Base-by-base conservation (phyloP, 805 yeast species). In the Kockiozyma suomiensis region DNA sequence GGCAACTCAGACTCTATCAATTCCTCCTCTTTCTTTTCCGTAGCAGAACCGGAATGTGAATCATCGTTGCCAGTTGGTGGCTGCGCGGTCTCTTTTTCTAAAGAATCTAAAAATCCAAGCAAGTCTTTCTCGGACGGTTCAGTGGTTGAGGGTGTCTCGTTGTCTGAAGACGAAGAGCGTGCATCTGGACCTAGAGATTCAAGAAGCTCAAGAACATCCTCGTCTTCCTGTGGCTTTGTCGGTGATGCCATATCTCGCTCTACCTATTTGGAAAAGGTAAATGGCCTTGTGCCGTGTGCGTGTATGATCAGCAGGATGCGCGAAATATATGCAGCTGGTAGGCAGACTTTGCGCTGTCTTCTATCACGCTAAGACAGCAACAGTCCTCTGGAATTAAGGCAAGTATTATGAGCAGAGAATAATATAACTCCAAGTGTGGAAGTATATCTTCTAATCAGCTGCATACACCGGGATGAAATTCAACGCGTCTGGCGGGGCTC, bases 101-200 rank as follows among this genome's bases (percentile, higher is more conserved):
- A 66, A 51, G 77, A 74, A 61, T 77, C 80, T 32, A 78, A 65
- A 51, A 78, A 76, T 6, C 77, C 80, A 58, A 76, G 70, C 32
- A 78, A 69, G 37, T 78, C 79, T n/a, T 76, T 76, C 50, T 76
- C 74, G 3, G 55, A 50, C 7, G 61, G 58, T 35, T 58, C 65
- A 12, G 57, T 15, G 5, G 57, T 40, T 5, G 41, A 33, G 2
- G 50, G 50, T n/a, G 55, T 33, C 30, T 43, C 58, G 23, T 37
- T 41, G 26, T 32, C 56, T 8, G 48, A 19, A 1, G 56, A 26
- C 23, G 63, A 35, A 4, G 59, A 28, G 42, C 61, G 58, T 54
- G 40, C 54, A n/a, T 61, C 59, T 17, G 65, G 64, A 45, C 67
- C 65, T 10, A 76, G 69, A 10, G 78, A 73, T 54, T 76, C 77